Evolutionary conservation across 2,329 filamentous ascomycete genomes (phyloP).

Genomic region (Penicillium psychrosexuale): DNA sequence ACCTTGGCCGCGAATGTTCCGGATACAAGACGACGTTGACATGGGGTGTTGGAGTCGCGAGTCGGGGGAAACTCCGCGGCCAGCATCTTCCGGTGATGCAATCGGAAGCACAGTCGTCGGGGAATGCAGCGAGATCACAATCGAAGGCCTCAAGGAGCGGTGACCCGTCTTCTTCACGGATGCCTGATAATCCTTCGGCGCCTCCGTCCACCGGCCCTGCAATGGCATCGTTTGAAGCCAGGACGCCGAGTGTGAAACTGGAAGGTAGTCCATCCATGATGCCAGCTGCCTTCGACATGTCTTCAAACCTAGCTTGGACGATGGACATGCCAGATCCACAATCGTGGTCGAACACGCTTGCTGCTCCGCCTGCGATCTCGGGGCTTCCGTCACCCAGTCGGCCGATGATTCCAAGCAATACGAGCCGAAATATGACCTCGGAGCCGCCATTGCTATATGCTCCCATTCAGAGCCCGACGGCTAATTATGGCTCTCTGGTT

Average conservation of each 20-base stretch:
- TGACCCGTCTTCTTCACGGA: conserved; percentile 9
- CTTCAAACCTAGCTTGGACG: conserved; percentile 19
- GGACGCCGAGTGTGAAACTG: conserved; percentile 2
- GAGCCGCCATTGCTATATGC: conserved; percentile 17
- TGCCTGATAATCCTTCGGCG: conserved; percentile 5
- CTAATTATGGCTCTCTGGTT: conserved; percentile 9
- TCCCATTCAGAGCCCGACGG: conserved; percentile 13
- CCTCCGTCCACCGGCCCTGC: conserved; percentile 2
- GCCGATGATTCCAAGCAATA: conserved; percentile 9
- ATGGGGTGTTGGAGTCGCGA: conserved; percentile 94
- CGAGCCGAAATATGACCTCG: conserved; percentile 13
- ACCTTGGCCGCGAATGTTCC: conserved; percentile 86
- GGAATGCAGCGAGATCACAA: conserved; percentile 12
- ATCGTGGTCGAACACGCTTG: conserved; percentile 17
- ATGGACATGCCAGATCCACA: conserved; percentile 25
- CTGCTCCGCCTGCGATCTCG: conserved; percentile 19
- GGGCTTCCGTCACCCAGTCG: conserved; percentile 21
- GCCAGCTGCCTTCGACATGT: conserved; percentile 13
- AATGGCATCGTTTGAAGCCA: conserved; percentile 6
- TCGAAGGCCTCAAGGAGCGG: conserved; percentile 7
- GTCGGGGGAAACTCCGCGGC: conserved; percentile 88
- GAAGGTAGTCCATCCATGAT: conserved; percentile 8
- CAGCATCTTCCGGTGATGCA: conserved; percentile 66
- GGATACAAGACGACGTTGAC: conserved; percentile 96
- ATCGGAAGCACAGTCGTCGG: conserved; percentile 43